Evolutionary conservation across 208 protist species (phyloP).

Genomic region (Angomonas deanei): DNA sequence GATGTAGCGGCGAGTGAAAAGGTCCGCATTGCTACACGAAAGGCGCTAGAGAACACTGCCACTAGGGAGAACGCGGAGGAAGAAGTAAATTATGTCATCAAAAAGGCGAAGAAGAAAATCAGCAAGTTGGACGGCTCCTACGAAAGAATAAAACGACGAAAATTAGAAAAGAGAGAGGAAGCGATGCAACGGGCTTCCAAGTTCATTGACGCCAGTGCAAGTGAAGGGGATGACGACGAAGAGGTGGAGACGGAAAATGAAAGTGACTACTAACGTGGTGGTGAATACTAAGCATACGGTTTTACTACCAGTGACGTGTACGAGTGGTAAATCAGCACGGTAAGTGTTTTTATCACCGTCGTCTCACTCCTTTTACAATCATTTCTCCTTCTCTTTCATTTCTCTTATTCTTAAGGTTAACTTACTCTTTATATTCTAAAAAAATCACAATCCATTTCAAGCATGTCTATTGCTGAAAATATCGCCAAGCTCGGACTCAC

Average conservation of each 20-base stretch:
- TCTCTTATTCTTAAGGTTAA: neutral
- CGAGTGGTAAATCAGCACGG: no score
- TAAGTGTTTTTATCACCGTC: neutral
- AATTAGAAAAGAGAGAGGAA: slow-evolving; percentile 38
- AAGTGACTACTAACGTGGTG: slow-evolving; percentile 22
- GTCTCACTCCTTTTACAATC: neutral
- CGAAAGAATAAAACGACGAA: slow-evolving; percentile 41
- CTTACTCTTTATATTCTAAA: neutral
- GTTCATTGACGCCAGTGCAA: slow-evolving; percentile 35
- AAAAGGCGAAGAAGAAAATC: slow-evolving; percentile 26
- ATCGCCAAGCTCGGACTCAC: slow-evolving; percentile 56
- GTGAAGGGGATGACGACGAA: slow-evolving; percentile 28
- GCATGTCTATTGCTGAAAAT: slow-evolving; percentile 24
- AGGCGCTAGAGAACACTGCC: slow-evolving; percentile 30
- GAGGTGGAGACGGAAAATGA: slow-evolving; percentile 43
- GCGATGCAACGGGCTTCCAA: slow-evolving; percentile 22
- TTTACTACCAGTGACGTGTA: no score
- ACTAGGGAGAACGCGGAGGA: slow-evolving; percentile 36
- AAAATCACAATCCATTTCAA: neutral
- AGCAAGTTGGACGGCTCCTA: slow-evolving; percentile 67
- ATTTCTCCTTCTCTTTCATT: neutral
- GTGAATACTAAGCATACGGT: no score
- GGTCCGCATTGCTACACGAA: slow-evolving; percentile 44
- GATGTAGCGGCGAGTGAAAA: slow-evolving; percentile 46
- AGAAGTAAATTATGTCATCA: slow-evolving; percentile 42